Evolutionary conservation across 108 stramenopile species (phyloP), one percentile per base, ranked within the genome.

Genomic region (Asterionellopsis glacialis): DNA sequence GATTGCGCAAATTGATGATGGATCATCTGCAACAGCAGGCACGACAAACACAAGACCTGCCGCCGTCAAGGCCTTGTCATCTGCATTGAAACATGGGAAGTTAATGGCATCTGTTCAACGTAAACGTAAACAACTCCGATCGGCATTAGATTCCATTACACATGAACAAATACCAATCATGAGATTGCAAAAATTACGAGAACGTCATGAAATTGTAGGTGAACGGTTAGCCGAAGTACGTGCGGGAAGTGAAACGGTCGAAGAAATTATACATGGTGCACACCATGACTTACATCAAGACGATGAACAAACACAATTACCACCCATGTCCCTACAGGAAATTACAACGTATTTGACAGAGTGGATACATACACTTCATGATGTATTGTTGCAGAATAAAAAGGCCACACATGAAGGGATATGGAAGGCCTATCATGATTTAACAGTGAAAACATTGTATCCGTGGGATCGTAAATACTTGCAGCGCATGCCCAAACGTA

Each of bases 381-480:
- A 76, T 5, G 70, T 76, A 5, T 59, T 83, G 41, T 41, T 52
- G 11, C 55, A 74, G 15, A 70, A 67, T 57, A 86, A 86, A 59
- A 69, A 58, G 6, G 83, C 81, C 16, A 87, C 81, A 10, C 81
- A 58, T 53, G 79, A 84, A 59, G 85, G 77, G 0, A 85, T 92
- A 55, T 92, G 91, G 91, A 73, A 81, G 28, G 87, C 84, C 11
- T 89, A 92, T 68, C 85, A 89, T 65, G 85, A 87, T 45, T 67
- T 88, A 52, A 74, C 81, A 13, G 83, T 83, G 27, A 86, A 88
- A 28, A 80, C 81, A 26, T 54, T 88, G 44, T 91, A 83, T 68
- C 81, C 82, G 7, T 91, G 90, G 90, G 90, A 91, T 65, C 80
- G 79, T 13, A 74, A 87, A 33, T 88, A 88, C 55, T 56, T 91